Evolutionary conservation across 1,284 basidiomycete species (phyloP), one percentile per base, ranked within the genome.

Genomic region (Ustilago sp.): DNA sequence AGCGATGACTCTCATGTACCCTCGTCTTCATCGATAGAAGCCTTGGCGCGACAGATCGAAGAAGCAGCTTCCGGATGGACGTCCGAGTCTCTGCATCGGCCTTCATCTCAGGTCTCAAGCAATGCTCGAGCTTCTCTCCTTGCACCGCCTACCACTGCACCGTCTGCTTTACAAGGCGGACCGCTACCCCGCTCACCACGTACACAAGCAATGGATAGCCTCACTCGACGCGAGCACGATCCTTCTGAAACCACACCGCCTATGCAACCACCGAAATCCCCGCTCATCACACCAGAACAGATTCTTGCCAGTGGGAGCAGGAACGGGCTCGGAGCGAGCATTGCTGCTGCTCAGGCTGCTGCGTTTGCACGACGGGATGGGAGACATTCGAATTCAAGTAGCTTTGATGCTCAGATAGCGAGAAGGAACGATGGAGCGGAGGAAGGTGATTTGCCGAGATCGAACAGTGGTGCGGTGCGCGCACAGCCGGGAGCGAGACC

Each of bases 301-400:
- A 70, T 78, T 32, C 28, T 71, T 8, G 66, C 60, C 0, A 28
- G 57, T 4, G 59, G 50, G 5, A 71, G 64, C 43, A 17, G 75
- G 13, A 74, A 59, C 4, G 68, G 77, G 12, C 56, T 79, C 2
- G 63, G 61, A 5, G 74, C 68, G 19, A 66, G 68, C 13, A 68
- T 79, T 28, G 70, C 74, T 9, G 77, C 77, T 13, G 73, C 69
- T 8, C 74, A 76, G 34, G 70, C 77, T 6, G 77, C 77, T n/a
- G 59, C 74, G 3, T 57, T 71, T n/a, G 63, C 72, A 13, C 48
- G 76, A 19, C 45, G 65, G 15, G 50, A 32, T 48, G 71, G 13
- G 35, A 53, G 50, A 15, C 51, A 71, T 32, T 59, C 63, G 41
- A 59, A 48, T 12, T 62, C 63, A 28, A 58, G 50, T 2, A 65